Evolutionary conservation across 1,284 basidiomycete genomes (phyloP), one percentile per base, ranked within the genome.

Genomic region (Cystobasidiaceae sp.): DNA sequence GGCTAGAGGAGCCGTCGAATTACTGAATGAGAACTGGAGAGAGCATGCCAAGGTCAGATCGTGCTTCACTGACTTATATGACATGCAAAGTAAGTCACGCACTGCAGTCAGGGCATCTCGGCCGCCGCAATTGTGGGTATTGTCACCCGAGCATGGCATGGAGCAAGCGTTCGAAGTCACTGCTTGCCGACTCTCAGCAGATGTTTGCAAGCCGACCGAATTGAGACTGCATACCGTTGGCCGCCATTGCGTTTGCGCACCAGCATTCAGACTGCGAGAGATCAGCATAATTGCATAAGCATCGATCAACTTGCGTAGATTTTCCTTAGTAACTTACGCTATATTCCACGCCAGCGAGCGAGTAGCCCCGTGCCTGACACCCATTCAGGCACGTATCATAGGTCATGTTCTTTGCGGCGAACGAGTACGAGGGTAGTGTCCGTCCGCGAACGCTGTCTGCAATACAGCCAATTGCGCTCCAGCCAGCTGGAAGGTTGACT

Each of bases 371-470:
- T 8, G 44, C 21, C 15, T 51, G 21, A 68, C 73, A 74, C 2
- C 64, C 49, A 5, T 45, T 33, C 25, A 56, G 48, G 60, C 73
- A 74, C 9, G 57, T 41, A 6, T 46, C 45, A 11, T 56, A 41
- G 0, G 74, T 72, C 71, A 73, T 71, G 39, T 57, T 37, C 23
- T 45, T 49, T 25, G 67, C 60, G 15, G 39, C 62, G 69, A 68
- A 72, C 7, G 61, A 52, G 61, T 70, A 58, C 13, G 33, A 50
- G 19, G 56, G 15, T n/a, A 71, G 49, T 4, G 68, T 65, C 39
- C 70, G 66, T 2, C 28, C n/a, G 44, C 60, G 46, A 21, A 19
- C 6, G 13, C 43, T 41, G 19, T 67, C 61, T 21, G 45, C 41
- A 19, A 67, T 52, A 32, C 68, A 69, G 13, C 67, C 70, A 19